These are phyloP conservation scores for Entomortierella parvispora DNA, from an alignment of 192 early-diverging fungal genomes.

Conservation along the genomic window DNA sequence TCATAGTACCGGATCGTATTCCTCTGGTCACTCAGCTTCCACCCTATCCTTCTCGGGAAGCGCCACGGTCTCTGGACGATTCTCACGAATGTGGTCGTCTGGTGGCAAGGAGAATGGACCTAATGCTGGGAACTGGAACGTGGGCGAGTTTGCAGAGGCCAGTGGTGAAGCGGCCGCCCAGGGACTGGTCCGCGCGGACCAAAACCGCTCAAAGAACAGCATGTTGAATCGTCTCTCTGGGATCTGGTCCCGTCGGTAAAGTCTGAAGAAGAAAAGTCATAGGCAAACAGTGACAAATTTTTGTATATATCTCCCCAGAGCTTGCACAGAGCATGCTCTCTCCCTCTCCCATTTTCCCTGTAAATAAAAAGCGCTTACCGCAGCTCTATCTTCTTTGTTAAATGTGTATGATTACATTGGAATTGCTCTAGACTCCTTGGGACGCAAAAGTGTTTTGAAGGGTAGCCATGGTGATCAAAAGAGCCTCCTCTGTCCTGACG, in stretches of 20 bases:
- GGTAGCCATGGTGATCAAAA: constrained; percentile 59
- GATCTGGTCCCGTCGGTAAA: constrained; percentile 39
- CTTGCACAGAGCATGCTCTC: too few relatives aligned
- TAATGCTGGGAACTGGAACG: constrained; percentile 13
- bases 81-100: constrained; percentile 43
- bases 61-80: constrained; percentile 28
- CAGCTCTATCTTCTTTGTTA: too few relatives aligned
- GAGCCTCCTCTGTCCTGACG: constrained; percentile 70
- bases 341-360: too few relatives aligned
- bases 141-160: constrained; percentile 36
- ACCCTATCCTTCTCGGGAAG: constrained; percentile 19
- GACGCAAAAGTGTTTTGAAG: constrained; percentile 34
- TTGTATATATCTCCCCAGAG: too few relatives aligned
- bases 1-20: constrained; percentile 13
- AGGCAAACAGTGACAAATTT: too few relatives aligned
- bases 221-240: constrained; percentile 47
- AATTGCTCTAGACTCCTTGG: constrained; percentile 30
- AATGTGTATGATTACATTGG: too few relatives aligned
- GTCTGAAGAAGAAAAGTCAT: too few relatives aligned
- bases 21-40: neutral
- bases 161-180: constrained; percentile 15
- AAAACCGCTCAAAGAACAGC: constrained; percentile 4
- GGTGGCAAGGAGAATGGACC: constrained; percentile 10
- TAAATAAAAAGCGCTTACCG: too few relatives aligned
- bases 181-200: constrained; percentile 7